These are phyloP conservation scores for Paramecium sexaurelia DNA, from an alignment of 73 alveolate species.

Conservation along the genomic window DNA sequence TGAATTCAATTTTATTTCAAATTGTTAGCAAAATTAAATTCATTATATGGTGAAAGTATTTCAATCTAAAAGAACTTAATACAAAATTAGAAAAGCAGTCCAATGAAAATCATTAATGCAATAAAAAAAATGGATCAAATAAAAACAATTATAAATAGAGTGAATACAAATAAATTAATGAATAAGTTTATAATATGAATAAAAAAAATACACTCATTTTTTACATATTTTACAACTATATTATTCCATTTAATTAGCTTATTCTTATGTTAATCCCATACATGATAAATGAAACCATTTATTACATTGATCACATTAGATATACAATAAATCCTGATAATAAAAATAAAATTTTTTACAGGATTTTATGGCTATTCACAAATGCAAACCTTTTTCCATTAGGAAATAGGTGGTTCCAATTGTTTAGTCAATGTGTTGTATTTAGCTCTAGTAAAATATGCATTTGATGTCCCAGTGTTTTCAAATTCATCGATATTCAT, in stretches of 20 bases:
- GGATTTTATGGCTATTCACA: slow-evolving; percentile 17
- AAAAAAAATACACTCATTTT: not conserved
- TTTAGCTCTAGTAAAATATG: not conserved
- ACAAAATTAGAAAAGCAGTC: not conserved
- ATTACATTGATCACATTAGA: not conserved
- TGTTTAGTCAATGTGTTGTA: not conserved
- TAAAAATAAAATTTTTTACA: not conserved
- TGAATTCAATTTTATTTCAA: not conserved
- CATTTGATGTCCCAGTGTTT: not conserved
- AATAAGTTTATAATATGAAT: not conserved
- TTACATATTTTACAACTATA: not conserved
- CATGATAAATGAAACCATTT: slow-evolving; percentile 36
- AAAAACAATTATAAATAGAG: not conserved
- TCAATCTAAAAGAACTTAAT: not conserved
- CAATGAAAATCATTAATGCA: not conserved
- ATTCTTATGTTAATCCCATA: slow-evolving; percentile 10
- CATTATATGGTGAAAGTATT: not conserved
- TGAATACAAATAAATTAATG: not conserved
- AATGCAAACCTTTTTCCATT: slow-evolving; percentile 10
- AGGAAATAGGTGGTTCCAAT: not conserved
- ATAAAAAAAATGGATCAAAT: not conserved
- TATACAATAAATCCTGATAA: not conserved
- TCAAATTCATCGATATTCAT: not conserved
- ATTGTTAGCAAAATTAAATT: not conserved
- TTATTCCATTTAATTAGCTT: not conserved